Base-by-base conservation (phyloP, 805 yeast genomes). In the Candida patagonica region DNA sequence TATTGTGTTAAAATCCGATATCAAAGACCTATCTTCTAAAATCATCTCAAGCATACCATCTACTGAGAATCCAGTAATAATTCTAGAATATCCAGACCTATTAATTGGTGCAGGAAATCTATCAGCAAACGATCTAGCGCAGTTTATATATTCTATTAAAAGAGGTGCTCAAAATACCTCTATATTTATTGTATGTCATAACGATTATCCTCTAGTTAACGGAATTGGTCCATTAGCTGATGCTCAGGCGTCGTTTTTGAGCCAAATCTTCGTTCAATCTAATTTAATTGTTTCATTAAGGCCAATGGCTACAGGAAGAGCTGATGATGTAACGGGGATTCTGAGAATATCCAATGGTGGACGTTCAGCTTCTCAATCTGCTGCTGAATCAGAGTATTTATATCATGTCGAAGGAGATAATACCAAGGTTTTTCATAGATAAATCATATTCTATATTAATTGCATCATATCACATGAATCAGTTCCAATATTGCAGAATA, bases 301-400 rank as follows among this genome's bases (percentile, higher is more conserved):
- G 50, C 87, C 94, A 1, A 61, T 86, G 43, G 66, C 72, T 2
- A 84, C 95, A 0, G 95, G 95, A 0, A 67, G 85, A 49, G 94
- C 95, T 0, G 74, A 72, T 33, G 95, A 86, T 54, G 72, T 83
- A 2, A 80, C 94, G 0, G 95, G 95, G 1, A 67, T 78, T 3
- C 53, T 86, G 30, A 65, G 73, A 0, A 67, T 86, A 0, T 59
- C 78, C 0, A 63, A 61, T 37, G 95, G 95, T 0, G 64, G 76
- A 2, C 43, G 66, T 2, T 60, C 68, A 2, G 46, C 48, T n/a
- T 49, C 51, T 3, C 17, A 20, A 15, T 46, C 47, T 1, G 67
- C 76, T 0, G 47, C 56, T 2, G 89, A 82, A 52, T 75, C 68
- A 46, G 85, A 80, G 48, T 80, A 79, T 52, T 61, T 79, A 22